Conservation (phyloP, 2,329 filamentous ascomycete genomes). For the Cordyceps cicadae region DNA sequence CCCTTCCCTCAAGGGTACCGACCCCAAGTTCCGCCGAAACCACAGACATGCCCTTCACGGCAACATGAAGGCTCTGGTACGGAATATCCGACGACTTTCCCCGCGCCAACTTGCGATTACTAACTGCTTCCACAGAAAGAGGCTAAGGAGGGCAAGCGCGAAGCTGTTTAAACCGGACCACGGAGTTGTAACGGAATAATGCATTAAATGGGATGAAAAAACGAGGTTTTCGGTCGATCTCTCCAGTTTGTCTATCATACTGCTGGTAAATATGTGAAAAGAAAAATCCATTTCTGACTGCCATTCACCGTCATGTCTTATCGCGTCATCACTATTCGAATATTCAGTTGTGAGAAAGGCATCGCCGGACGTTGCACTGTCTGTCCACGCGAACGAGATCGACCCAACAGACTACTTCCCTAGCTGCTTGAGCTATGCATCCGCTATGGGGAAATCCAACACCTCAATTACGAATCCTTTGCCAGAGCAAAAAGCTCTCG, state of each 20-base stretch:
- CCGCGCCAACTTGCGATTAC: conserved; percentile 15
- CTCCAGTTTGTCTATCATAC: not conserved
- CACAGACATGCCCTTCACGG: conserved; percentile 99
- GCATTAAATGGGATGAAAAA: conserved; percentile 11
- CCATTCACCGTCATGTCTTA: not conserved
- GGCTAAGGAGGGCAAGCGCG: conserved; percentile 91
- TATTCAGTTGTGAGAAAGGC: not conserved
- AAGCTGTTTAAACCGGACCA: conserved; percentile 56
- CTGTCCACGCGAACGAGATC: not conserved
- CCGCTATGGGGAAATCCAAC: not conserved
- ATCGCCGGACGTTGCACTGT: too few relatives aligned
- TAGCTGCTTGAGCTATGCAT: not conserved
- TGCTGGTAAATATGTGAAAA: conserved; percentile 10
- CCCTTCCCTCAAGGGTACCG: conserved; percentile 95
- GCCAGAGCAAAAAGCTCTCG: not conserved
- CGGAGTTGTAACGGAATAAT: conserved; percentile 7
- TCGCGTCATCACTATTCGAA: not conserved
- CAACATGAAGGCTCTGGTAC: conserved; percentile 94
- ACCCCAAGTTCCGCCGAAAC: conserved; percentile 99
- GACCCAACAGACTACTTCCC: not conserved
- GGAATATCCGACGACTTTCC: conserved; percentile 36
- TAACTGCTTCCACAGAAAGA: conserved; percentile 65
- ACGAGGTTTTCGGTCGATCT: conserved; percentile 5
- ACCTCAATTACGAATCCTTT: not conserved
- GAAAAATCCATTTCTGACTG: conserved; percentile 1